Conservation (phyloP, 1,139 yeast genomes). For the Geotrichum carabidarum region DNA sequence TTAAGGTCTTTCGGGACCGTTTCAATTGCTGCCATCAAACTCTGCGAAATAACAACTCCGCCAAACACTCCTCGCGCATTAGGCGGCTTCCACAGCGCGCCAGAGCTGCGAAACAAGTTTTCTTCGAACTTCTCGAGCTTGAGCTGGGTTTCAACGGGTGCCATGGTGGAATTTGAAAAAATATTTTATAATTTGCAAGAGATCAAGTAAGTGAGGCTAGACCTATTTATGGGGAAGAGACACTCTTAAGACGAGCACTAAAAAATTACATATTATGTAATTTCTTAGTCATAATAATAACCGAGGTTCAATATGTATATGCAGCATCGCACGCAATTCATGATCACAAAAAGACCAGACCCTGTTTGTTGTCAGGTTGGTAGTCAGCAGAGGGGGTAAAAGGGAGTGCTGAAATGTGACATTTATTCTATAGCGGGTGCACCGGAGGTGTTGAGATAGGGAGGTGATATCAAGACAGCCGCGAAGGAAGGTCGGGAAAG, state of each 20-base stretch:
- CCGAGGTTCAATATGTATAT: too few relatives aligned
- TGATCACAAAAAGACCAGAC: too few relatives aligned
- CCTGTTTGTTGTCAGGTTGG: too few relatives aligned
- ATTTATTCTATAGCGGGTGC: too few relatives aligned
- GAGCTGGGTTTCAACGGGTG: constrained; percentile 29
- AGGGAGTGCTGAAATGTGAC: too few relatives aligned
- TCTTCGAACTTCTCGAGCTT: constrained; percentile 31
- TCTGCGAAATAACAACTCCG: constrained; percentile 70
- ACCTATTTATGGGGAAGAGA: background rate
- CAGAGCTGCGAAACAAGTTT: constrained; percentile 36
- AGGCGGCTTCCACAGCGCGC: constrained; percentile 42
- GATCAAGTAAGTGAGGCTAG: background rate
- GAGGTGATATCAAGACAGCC: too few relatives aligned
- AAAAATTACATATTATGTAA: too few relatives aligned
- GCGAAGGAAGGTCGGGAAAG: too few relatives aligned
- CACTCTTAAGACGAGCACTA: background rate
- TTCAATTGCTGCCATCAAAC: constrained; percentile 59
- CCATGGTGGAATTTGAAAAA: background rate
- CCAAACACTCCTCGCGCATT: constrained; percentile 75
- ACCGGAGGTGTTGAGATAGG: too few relatives aligned
- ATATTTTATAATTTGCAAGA: background rate
- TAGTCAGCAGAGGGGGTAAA: too few relatives aligned
- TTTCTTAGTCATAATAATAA: too few relatives aligned
- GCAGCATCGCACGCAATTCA: too few relatives aligned
- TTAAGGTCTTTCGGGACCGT: constrained; percentile 42